phyloP scores from a whole-genome alignment of 352 stramenopile genomes.

The Globisporangium camurandrum region DNA sequence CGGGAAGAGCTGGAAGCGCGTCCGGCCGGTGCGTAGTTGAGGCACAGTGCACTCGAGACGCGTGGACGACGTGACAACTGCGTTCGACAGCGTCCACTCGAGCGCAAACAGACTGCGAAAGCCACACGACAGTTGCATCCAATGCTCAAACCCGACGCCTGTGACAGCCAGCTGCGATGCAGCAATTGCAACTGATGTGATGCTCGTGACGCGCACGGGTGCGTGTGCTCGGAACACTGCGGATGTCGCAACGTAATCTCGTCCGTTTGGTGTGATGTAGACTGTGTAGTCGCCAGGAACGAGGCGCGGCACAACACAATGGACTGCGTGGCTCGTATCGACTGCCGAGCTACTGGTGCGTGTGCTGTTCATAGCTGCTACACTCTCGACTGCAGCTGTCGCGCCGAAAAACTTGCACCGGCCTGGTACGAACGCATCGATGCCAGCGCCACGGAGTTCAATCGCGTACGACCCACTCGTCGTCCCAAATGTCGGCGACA shows the following conservation, averaged over 20 bases:
- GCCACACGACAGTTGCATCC: slow-evolving; percentile 31
- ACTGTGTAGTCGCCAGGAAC: slow-evolving; percentile 20
- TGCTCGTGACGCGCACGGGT: slow-evolving; percentile 12
- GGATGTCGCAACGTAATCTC: slow-evolving; percentile 18
- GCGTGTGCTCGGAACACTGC: slow-evolving; percentile 20
- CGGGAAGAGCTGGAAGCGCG: slow-evolving; percentile 22
- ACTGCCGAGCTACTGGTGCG: too few species aligned
- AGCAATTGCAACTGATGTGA: slow-evolving; percentile 15
- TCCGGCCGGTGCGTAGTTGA: slow-evolving; percentile 6
- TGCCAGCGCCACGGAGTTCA: slow-evolving; percentile 4
- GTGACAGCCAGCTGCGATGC: slow-evolving; percentile 16
- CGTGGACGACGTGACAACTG: slow-evolving; percentile 17
- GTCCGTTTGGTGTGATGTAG: slow-evolving; percentile 27
- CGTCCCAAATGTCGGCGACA: slow-evolving; percentile 23
- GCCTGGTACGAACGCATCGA: background rate
- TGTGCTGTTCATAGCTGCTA: background rate
- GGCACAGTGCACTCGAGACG: slow-evolving; percentile 18
- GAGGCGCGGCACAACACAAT: slow-evolving; percentile 19
- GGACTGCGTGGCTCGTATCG: slow-evolving; percentile 3
- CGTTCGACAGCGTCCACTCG: slow-evolving; percentile 13
- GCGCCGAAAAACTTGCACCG: slow-evolving; percentile 8
- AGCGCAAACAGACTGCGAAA: slow-evolving; percentile 13
- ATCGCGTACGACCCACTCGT: slow-evolving; percentile 17
- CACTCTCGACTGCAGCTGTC: background rate
- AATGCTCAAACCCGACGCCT: slow-evolving; percentile 27